Conservation (phyloP, 257 asterid genomes). For the Fraxinus quadrangulata region DNA sequence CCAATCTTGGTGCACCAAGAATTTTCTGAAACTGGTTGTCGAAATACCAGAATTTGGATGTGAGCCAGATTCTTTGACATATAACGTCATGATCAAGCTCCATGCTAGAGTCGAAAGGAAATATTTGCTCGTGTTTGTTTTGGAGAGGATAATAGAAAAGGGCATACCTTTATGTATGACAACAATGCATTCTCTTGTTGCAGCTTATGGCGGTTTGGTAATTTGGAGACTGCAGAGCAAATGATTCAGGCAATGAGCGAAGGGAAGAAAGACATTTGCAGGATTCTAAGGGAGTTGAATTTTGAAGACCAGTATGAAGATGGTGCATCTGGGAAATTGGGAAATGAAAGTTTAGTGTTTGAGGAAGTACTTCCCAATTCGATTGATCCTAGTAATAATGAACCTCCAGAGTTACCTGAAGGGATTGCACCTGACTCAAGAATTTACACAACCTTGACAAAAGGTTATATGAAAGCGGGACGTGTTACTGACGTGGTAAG, state of each 20-base stretch:
- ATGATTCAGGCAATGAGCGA: conserved; percentile 83
- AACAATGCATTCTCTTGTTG: conserved; percentile 86
- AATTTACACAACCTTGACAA: conserved; percentile 87
- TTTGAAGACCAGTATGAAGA: conserved; percentile 27
- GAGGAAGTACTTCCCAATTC: conserved; percentile 70
- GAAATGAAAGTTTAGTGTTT: conserved; percentile 32
- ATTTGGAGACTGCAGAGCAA: conserved; percentile 72
- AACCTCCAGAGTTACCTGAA: conserved; percentile 60
- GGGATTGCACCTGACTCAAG: conserved; percentile 67
- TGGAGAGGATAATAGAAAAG: conserved; percentile 74
- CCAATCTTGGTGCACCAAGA: conserved; percentile 62
- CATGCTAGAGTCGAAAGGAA: conserved; percentile 76
- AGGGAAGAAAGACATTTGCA: conserved; percentile 78
- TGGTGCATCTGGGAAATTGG: background rate
- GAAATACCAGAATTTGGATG: conserved; percentile 73
- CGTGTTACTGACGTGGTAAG: conserved; percentile 79
- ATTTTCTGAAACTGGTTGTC: conserved; percentile 68
- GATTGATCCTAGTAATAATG: conserved; percentile 26
- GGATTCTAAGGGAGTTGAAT: conserved; percentile 56
- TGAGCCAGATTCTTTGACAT: conserved; percentile 77
- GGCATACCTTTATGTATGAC: conserved; percentile 60
- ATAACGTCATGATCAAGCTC: conserved; percentile 81
- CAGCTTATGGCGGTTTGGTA: conserved; percentile 96
- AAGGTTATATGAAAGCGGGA: conserved; percentile 87
- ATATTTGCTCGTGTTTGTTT: conserved; percentile 75